A percentile compares a stretch with the other conserved stretches of the same genome.
Conservation (phyloP, 2,329 filamentous ascomycete species). For the Eutypa lata region DNA sequence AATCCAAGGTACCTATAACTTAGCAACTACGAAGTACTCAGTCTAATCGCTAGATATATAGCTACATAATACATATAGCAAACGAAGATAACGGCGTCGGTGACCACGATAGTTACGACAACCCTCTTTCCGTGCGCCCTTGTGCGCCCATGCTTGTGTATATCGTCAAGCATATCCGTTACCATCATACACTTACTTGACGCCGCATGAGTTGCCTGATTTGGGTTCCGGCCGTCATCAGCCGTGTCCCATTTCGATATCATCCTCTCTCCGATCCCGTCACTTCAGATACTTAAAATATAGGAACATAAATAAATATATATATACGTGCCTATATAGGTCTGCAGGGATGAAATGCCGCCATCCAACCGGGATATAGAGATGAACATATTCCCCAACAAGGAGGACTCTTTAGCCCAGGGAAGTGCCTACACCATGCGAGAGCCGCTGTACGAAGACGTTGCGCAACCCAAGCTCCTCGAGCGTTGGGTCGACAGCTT, state of each 20-base stretch:
- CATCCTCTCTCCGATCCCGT: background rate
- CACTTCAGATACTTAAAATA: background rate
- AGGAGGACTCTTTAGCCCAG: conserved; percentile 53
- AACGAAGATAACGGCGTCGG: background rate
- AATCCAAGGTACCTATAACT: too few relatives aligned
- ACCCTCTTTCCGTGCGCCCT: background rate
- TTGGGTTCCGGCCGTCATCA: background rate
- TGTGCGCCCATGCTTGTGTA: background rate
- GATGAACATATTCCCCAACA: conserved; percentile 56
- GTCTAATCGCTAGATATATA: too few relatives aligned
- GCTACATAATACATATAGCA: too few relatives aligned
- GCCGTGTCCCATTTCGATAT: background rate
- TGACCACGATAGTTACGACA: background rate
- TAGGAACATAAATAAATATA: too few relatives aligned
- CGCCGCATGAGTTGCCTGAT: background rate
- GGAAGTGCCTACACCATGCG: conserved; percentile 52
- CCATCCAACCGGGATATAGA: conserved; percentile 38
- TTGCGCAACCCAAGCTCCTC: conserved; percentile 30
- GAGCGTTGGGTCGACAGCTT: conserved; percentile 58
- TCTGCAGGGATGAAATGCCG: conserved; percentile 34
- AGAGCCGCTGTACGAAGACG: conserved; percentile 43
- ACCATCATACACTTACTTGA: background rate
- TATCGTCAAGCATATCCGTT: background rate
- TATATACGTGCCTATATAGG: conserved; percentile 9
- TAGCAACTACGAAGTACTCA: too few relatives aligned